A percentile compares a stretch with the other conserved stretches of the same genome.
Conservation (phyloP, 768 basidiomycete species). For the Macrolepiota dolichaula region DNA sequence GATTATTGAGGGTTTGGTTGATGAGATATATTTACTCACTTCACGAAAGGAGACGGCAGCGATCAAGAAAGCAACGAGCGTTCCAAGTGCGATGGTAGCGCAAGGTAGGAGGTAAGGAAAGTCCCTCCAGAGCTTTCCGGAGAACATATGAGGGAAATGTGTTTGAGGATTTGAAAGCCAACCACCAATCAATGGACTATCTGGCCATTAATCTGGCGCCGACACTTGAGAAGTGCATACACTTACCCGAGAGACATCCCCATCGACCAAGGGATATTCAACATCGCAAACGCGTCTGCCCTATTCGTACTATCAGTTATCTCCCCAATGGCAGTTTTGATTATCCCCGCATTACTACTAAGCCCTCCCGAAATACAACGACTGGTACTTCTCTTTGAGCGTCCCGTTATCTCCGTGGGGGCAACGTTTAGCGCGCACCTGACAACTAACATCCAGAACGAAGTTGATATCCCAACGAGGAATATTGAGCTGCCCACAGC, state of each 20-base stretch:
- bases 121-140: constrained; percentile 37
- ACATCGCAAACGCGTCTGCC: constrained; percentile 34
- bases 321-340: constrained; percentile 45
- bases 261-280: constrained; percentile 38
- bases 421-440: neutral
- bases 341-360: constrained; percentile 52
- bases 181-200: constrained; percentile 51
- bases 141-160: constrained; percentile 41
- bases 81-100: constrained; percentile 28
- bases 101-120: constrained; percentile 73
- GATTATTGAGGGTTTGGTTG: neutral
- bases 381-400: constrained; percentile 9
- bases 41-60: constrained; percentile 36
- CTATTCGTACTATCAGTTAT: constrained; percentile 38
- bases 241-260: constrained; percentile 33
- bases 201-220: neutral
- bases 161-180: constrained; percentile 43
- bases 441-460: neutral
- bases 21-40: constrained; percentile 22
- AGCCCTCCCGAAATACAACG: constrained; percentile 53
- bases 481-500: constrained; percentile 44
- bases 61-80: constrained; percentile 27
- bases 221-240: neutral
- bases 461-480: constrained; percentile 44
- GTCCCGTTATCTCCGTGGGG: neutral